Base-by-base conservation (phyloP, 768 basidiomycete species). In the Russula dissimulans region DNA sequence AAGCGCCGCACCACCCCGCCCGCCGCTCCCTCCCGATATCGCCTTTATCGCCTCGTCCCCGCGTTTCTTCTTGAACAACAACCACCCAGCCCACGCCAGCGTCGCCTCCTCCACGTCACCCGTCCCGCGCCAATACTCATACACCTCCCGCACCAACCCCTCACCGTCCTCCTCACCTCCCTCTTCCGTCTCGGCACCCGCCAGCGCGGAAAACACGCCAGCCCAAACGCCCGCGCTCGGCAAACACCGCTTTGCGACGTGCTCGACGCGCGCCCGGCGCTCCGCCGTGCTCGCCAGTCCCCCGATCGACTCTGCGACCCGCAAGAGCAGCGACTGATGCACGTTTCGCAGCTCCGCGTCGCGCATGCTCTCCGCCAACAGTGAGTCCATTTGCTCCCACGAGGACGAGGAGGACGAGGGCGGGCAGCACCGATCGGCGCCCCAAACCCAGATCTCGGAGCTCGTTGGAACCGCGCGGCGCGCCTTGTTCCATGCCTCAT, bases 401-500 rank as follows among this genome's bases (percentile, higher is more conserved):
- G 65, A 31, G 1, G 22, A 9, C 5, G 56, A 32, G 3, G 48
- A 57, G 17, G 32, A 49, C 22, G 44, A 32, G 2, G 56, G 11
- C 4, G 44, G 44, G 22, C 22, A 38, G 6, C 65, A 46, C 63
- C 43, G 38, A 18, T 70, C 71, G 18, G 82, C 61, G 50, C 82
- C 81, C 83, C 82, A 84, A 47, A 76, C 67, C 84, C 84, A 84
- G 42, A 85, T 70, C 47, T 71, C 70, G 62, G 73, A 68, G 42
- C 5, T 71, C 75, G 14, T 70, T 68, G 59, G 70, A 71, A 49
- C 61, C 22, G 78, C 78, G 1, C 60, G 64, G 41, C 82, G 72
- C 22, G 82, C 82, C 61, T 78, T 75, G 31, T 61, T 65, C 79
- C 81, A 83, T 10, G 72, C 71, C 31, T 69, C 68, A 9, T 67